These are phyloP conservation scores for Elongisporangium anandrum DNA, from an alignment of 352 stramenopile genomes.

Conservation along the genomic window DNA sequence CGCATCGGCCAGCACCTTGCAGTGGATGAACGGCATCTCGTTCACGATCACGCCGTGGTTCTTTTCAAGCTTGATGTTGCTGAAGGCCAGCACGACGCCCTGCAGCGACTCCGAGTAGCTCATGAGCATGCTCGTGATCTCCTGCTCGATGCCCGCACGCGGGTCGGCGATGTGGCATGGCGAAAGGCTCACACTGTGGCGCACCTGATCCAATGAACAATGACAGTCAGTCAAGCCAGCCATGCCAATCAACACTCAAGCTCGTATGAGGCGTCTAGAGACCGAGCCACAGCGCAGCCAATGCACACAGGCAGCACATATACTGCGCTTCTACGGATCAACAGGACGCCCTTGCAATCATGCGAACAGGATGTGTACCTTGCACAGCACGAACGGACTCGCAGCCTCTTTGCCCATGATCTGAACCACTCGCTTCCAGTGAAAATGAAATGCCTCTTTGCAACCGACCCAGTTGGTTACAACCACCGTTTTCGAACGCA, in stretches of 20 bases:
- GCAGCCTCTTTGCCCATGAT: conserved; percentile 10
- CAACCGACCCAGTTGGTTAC: neutral
- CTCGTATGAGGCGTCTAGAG: neutral
- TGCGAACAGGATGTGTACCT: conserved; percentile 14
- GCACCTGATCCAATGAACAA: conserved; percentile 20
- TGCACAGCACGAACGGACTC: conserved; percentile 55
- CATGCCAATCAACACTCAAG: neutral
- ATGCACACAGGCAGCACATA: neutral
- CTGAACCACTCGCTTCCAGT: conserved; percentile 18
- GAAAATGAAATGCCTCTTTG: conserved; percentile 8
- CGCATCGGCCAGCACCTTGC: conserved; percentile 62
- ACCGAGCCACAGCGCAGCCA: neutral
- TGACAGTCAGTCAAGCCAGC: too few species aligned
- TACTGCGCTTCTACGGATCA: neutral
- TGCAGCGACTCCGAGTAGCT: conserved; percentile 70
- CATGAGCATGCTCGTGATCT: conserved; percentile 74
- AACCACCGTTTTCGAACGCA: neutral
- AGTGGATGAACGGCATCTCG: conserved; percentile 83
- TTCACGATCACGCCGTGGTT: conserved; percentile 73
- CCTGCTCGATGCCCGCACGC: conserved; percentile 66
- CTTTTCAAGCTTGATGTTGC: conserved; percentile 51
- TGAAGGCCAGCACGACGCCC: conserved; percentile 73
- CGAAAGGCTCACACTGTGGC: conserved; percentile 66
- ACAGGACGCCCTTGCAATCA: neutral
- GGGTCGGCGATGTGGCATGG: conserved; percentile 68